Base-by-base conservation (phyloP, 2,329 filamentous ascomycete genomes). In the Cephalotrichum gorgonifer region DNA sequence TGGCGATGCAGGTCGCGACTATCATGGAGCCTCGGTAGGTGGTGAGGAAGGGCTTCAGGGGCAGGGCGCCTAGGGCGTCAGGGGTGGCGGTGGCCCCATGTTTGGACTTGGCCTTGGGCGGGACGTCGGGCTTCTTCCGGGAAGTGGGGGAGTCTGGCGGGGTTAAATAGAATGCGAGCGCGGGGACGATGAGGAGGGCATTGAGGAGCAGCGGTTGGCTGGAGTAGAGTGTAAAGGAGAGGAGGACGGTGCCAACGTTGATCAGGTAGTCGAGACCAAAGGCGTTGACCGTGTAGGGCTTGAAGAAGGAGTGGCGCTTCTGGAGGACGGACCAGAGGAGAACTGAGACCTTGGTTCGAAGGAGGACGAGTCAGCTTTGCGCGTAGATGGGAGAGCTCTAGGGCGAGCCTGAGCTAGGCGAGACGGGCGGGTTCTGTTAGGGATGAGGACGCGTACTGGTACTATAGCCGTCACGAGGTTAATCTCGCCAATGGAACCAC, bases 11-110 rank as follows among this genome's bases (percentile, higher is more conserved):
- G 7, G 93, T 98, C 55, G 86, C 76, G 46, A 95, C 76, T 75
- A 98, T 81, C 89, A 98, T 95, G 45, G 81, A 80, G 2, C 88
- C 90, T 48, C 93, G 83, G 61, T 96, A 98, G 27, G 82, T 85
- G 3, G 93, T 97, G 53, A 98, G 74, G 68, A 96, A 97, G 0
- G 93, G 88, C 67, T 95, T 95, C 53, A 86, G 77, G 1, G 91
- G 87, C 15, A 96, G 71, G 22, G 71, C 69, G 44, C 61, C 57
- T 45, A 61, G 56, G 47, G 56, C 12, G 50, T 54, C 22, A 55
- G 54, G 39, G 27, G 51, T 48, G 6, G 60, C 52, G 4, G 60
- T 49, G 15, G 58, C 56, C 55, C 68, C 68, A 39, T 47, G 27
- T 11, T 28, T 20, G 49, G 64, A 58, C 54, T 68, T 64, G 47